Percentiles rank a stretch among this genome's conserved stretches.
Conservation (phyloP, 257 asterid genomes). For the Solanum habrochaites region DNA sequence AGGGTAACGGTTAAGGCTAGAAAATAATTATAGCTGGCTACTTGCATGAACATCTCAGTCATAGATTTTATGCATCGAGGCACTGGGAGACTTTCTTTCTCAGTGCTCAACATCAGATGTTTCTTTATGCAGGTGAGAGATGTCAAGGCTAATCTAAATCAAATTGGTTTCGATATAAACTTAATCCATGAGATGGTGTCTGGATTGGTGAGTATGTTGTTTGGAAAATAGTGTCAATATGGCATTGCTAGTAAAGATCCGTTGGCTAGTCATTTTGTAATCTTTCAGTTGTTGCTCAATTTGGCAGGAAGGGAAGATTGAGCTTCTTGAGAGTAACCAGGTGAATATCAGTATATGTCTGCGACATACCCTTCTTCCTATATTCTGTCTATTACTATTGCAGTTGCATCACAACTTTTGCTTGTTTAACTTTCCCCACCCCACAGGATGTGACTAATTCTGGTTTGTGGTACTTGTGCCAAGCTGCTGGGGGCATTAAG, state of each 20-base stretch:
- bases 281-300: conserved; percentile 3
- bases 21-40: not conserved
- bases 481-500: conserved; percentile 49
- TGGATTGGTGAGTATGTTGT: conserved; percentile 43
- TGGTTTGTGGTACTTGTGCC: conserved; percentile 75
- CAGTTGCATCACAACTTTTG: not conserved
- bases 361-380: not conserved
- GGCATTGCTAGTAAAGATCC: not conserved
- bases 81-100: not conserved
- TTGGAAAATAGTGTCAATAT: not conserved
- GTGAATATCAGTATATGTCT: conserved; percentile 11
- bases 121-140: conserved; percentile 44
- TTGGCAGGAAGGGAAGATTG: conserved; percentile 68
- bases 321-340: conserved; percentile 77
- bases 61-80: not conserved
- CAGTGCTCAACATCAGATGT: not conserved
- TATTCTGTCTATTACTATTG: not conserved
- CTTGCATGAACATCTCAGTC: not conserved
- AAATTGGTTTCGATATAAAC: conserved; percentile 54
- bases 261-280: not conserved
- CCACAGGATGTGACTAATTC: conserved; percentile 65
- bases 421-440: not conserved
- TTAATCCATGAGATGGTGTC: conserved; percentile 61
- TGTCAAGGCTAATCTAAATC: conserved; percentile 54
- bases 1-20: not conserved